A percentile compares a stretch with the other conserved stretches of the same genome.
These are phyloP conservation scores for Zygosaccharomyces gambellarensis DNA, from an alignment of 805 yeast species.

Conservation along the genomic window DNA sequence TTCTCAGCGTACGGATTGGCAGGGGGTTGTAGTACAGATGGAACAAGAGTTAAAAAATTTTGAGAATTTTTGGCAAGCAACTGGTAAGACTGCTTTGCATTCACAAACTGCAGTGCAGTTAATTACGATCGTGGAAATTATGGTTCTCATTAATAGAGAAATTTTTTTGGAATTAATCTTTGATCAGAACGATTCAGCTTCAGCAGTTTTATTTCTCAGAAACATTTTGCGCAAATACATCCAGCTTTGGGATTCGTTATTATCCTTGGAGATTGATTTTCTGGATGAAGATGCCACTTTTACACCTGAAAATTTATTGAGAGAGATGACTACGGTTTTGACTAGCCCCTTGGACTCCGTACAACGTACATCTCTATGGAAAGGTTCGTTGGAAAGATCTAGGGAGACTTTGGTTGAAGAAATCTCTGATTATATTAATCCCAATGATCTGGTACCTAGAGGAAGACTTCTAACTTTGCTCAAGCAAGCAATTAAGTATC, in stretches of 20 bases:
- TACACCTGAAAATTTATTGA: conserved; percentile 29
- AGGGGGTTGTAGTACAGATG: conserved; percentile 14
- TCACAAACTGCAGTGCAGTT: conserved; percentile 12
- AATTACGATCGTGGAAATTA: conserved; percentile 22
- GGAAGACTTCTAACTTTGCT: conserved; percentile 47
- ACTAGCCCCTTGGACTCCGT: conserved; percentile 22
- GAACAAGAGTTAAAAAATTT: conserved; percentile 14
- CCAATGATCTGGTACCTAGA: conserved; percentile 50
- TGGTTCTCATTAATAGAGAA: conserved; percentile 26
- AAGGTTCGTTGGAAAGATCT: conserved; percentile 32
- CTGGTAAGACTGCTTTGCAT: conserved; percentile 9
- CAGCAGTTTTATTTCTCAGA: conserved; percentile 24
- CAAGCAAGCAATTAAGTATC: conserved; percentile 47
- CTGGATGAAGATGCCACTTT: conserved; percentile 15
- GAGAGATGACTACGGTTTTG: conserved; percentile 31
- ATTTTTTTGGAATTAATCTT: conserved; percentile 28
- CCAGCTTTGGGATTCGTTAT: conserved; percentile 28
- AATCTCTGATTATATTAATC: conserved; percentile 45
- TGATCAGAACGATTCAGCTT: conserved; percentile 16
- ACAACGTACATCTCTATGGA: conserved; percentile 30
- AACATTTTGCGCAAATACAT: conserved; percentile 23
- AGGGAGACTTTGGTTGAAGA: conserved; percentile 40
- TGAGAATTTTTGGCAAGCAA: conserved; percentile 11
- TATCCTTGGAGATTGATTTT: conserved; percentile 14
- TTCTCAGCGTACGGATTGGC: conserved; percentile 15